phyloP scores from a whole-genome alignment of 2,329 filamentous ascomycete species.

The Furcasterigmium sp. region DNA sequence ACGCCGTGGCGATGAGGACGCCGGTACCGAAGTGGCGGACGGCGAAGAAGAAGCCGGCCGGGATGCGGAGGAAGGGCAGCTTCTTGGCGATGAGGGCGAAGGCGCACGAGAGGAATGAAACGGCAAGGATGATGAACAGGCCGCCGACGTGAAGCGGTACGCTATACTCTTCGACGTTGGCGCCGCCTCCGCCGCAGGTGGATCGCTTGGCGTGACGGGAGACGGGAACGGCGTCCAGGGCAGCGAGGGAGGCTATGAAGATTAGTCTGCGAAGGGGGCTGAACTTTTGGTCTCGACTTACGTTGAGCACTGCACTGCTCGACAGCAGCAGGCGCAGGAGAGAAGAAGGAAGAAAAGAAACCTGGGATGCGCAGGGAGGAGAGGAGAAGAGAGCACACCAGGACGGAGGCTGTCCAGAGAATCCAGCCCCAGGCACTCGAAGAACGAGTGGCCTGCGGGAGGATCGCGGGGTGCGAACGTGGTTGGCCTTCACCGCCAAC shows the following conservation, averaged over 20 bases:
- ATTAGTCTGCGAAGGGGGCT: constrained; percentile 1
- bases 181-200: constrained; percentile 21
- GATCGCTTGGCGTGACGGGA: constrained; percentile 6
- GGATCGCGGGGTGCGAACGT: constrained; percentile 23
- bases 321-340: neutral
- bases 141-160: constrained; percentile 53
- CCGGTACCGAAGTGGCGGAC: constrained; percentile 72
- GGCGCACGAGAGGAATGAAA: constrained; percentile 41
- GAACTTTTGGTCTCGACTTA: neutral
- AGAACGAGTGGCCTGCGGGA: constrained; percentile 19
- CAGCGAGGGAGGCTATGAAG: neutral
- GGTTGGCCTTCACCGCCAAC: constrained; percentile 35
- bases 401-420: constrained; percentile 35
- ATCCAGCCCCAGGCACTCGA: constrained; percentile 31
- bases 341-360: constrained; percentile 1
- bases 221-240: constrained; percentile 3
- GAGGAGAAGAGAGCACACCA: constrained; percentile 26
- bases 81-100: constrained; percentile 51
- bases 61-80: constrained; percentile 48
- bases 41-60: constrained; percentile 48
- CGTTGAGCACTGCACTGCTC: neutral
- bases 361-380: constrained; percentile 13
- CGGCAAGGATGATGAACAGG: constrained; percentile 42
- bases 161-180: constrained; percentile 40
- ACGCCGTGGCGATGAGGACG: constrained; percentile 69